Evolutionary conservation across 139 green algal species (phyloP), one percentile per base, ranked within the genome.

Genomic region (Chlorella sp.): DNA sequence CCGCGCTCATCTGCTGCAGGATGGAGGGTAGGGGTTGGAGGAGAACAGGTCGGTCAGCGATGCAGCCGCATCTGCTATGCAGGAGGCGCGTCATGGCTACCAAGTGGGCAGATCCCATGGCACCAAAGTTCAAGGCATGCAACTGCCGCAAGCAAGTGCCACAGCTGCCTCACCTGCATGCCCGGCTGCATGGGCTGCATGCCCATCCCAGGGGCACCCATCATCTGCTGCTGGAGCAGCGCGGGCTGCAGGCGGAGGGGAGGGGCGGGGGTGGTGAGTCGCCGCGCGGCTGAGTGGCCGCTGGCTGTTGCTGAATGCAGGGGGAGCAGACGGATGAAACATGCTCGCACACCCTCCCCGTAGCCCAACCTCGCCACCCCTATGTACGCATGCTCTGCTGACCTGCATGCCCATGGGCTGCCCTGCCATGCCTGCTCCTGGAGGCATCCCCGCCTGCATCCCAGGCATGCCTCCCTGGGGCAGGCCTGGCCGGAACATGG

Each of bases 221-320:
- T 82, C 78, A 74, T 73, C 78, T 74, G 63, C 78, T 83, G 78
- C 44, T 78, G 80, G 62, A 64, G 64, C 80, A 78, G 34, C 16
- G 30, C 60, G 20, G 38, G 36, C 78, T 74, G 75, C 75, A 70
- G 21, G 3, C 57, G 11, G 7, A 7, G 44, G 11, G 7, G 44
- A 7, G 44, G 7, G 44, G 44, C 7, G 44, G 7, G 11, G 44
- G 44, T 11, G 11, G 44, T 7, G 44, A 7, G 44, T 7, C n/a
- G n/a, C n/a, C n/a, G n/a, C n/a, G n/a, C n/a, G n/a, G n/a, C n/a
- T n/a, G n/a, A n/a, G n/a, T n/a, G n/a, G n/a, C n/a, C n/a, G n/a
- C n/a, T n/a, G n/a, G n/a, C n/a, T n/a, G n/a, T n/a, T n/a, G n/a
- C n/a, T n/a, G n/a, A n/a, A n/a, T n/a, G n/a, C n/a, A n/a, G n/a